These are phyloP conservation scores for Orbilia javanica DNA, from an alignment of 2,329 filamentous ascomycete species.

Conservation along the genomic window DNA sequence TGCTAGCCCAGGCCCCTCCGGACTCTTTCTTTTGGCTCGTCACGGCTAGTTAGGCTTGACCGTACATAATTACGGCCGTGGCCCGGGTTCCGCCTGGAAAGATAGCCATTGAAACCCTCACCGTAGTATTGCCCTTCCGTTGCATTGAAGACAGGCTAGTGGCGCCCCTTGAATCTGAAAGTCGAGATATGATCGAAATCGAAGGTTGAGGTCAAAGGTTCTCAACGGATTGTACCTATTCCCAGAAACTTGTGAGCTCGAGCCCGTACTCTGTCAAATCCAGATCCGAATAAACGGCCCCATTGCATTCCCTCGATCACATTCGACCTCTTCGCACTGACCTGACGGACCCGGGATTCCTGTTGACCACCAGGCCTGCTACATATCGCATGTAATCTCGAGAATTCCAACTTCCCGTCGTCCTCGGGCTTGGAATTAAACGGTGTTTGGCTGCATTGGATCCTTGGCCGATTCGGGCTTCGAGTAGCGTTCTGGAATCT, in stretches of 20 bases:
- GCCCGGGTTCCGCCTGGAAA: slow-evolving; percentile 10
- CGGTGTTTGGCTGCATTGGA: slow-evolving; percentile 38
- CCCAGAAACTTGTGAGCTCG: not conserved
- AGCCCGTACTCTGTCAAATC: too few relatives aligned
- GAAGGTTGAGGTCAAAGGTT: not conserved
- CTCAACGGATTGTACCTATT: not conserved
- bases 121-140: not conserved
- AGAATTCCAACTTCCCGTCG: not conserved
- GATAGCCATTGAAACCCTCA: slow-evolving; percentile 4
- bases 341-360: not conserved
- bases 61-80: slow-evolving; percentile 10
- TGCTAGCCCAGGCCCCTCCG: not conserved
- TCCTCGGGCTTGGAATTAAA: slow-evolving; percentile 7
- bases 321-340: not conserved
- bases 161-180: not conserved
- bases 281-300: not conserved
- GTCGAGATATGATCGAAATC: not conserved
- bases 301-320: not conserved
- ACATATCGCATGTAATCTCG: not conserved
- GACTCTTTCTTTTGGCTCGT: not conserved
- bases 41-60: not conserved
- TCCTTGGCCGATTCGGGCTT: slow-evolving; percentile 47
- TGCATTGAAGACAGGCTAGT: not conserved
- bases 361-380: not conserved
- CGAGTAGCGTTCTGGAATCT: slow-evolving; percentile 55